These are phyloP conservation scores for Plasmodium coatneyi DNA, from an alignment of 169 alveolate species.

Conservation along the genomic window DNA sequence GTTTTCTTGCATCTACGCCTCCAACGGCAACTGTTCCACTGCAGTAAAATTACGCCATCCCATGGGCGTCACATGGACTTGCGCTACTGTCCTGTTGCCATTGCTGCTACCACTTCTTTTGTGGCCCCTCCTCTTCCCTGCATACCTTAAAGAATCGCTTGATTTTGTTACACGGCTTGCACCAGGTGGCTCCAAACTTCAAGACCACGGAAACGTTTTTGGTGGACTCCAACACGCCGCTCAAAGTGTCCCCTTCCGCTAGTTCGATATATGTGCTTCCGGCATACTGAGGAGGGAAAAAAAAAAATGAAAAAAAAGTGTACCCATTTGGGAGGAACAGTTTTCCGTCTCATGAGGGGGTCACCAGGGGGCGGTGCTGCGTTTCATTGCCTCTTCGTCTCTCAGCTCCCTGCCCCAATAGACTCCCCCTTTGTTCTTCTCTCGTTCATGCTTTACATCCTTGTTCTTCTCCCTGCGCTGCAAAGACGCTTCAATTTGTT, in stretches of 20 bases:
- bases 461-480: slow-evolving; percentile 29
- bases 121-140: not conserved
- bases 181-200: slow-evolving; percentile 63
- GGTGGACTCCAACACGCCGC: slow-evolving; percentile 22
- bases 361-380: not conserved
- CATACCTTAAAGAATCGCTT: slow-evolving; percentile 38
- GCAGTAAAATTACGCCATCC: too few relatives aligned
- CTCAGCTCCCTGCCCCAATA: not conserved
- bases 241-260: not conserved
- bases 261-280: slow-evolving; percentile 22
- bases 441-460: slow-evolving; percentile 8
- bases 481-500: slow-evolving; percentile 19
- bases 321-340: not conserved
- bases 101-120: not conserved
- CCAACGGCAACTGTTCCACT: too few relatives aligned
- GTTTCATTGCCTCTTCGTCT: not conserved
- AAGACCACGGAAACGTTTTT: slow-evolving; percentile 22
- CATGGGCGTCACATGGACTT: too few relatives aligned
- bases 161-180: slow-evolving; percentile 59
- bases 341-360: not conserved
- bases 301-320: not conserved
- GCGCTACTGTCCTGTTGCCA: not conserved
- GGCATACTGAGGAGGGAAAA: not conserved
- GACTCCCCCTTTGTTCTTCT: not conserved
- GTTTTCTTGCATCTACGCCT: not conserved